Evolutionary conservation across 73 alveolate genomes (phyloP).

Genomic region (Uronychia binucleata): DNA sequence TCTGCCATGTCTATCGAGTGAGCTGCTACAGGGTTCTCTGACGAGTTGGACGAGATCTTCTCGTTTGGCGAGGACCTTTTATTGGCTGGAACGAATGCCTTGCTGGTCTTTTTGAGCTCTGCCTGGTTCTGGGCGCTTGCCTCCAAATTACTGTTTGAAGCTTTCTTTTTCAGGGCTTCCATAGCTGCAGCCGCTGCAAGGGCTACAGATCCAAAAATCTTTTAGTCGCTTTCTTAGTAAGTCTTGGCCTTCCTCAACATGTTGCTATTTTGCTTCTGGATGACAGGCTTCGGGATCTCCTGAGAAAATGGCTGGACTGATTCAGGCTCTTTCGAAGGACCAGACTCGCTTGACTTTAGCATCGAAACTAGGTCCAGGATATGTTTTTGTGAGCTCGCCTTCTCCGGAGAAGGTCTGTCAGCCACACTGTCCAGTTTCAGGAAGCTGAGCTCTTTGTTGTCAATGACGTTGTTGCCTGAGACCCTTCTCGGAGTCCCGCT

Average conservation of each 20-base stretch:
- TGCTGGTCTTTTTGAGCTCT: neutral
- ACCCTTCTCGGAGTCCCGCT: neutral
- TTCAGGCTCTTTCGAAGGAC: no score
- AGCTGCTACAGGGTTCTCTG: no score
- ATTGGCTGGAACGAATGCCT: neutral
- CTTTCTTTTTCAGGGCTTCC: neutral
- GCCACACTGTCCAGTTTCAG: neutral
- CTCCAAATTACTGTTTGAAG: neutral
- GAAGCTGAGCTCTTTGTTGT: neutral
- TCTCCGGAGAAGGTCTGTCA: neutral
- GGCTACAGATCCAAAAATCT: neutral
- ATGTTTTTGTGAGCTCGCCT: no score
- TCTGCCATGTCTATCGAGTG: no score
- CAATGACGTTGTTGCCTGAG: neutral
- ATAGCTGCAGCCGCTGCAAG: neutral
- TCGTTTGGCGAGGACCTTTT: neutral
- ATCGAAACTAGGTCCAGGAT: no score
- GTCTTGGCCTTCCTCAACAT: neutral
- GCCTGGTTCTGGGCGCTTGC: neutral
- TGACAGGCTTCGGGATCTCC: no score
- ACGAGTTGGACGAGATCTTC: neutral
- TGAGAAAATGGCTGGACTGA: no score
- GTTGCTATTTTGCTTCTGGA: neutral
- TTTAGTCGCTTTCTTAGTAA: neutral
- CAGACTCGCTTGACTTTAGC: no score